Percentiles rank a stretch among this genome's conserved stretches.
phyloP scores from a whole-genome alignment of 176 grass and related monocot genomes.

The Stipa capillata region DNA sequence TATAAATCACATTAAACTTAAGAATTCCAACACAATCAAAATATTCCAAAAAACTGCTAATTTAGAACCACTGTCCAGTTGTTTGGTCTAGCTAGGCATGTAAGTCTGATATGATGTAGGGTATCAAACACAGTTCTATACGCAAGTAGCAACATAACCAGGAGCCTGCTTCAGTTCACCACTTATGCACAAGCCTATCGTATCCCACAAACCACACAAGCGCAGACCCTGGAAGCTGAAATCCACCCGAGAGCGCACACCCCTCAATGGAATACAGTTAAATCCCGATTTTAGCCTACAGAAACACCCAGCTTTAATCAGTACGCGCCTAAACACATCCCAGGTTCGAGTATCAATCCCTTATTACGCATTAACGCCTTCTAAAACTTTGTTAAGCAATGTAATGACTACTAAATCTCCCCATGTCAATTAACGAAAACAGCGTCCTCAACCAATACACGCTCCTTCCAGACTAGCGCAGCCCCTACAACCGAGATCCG shows the following conservation, averaged over 20 bases:
- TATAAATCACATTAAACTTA: background rate
- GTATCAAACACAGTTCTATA: background rate
- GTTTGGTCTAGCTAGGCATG: background rate
- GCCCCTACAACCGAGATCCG: conserved; percentile 14
- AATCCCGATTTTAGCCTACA: background rate
- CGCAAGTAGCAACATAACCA: background rate
- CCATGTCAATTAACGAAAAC: background rate
- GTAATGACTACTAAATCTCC: background rate
- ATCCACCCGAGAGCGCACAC: background rate
- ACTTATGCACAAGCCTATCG: background rate
- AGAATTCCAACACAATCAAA: background rate
- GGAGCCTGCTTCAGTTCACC: background rate
- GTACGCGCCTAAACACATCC: background rate
- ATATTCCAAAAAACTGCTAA: background rate
- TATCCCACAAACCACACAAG: background rate
- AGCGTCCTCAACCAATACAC: background rate
- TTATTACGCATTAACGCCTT: background rate
- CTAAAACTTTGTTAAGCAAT: conserved; percentile 1
- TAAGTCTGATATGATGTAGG: background rate
- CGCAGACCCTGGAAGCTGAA: background rate
- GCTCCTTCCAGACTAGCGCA: background rate
- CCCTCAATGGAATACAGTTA: background rate
- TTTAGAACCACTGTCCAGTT: background rate
- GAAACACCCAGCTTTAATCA: background rate
- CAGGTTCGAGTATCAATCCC: background rate